Base-by-base conservation (phyloP, 345 rosid genomes). In the Excoecaria agallocha region DNA sequence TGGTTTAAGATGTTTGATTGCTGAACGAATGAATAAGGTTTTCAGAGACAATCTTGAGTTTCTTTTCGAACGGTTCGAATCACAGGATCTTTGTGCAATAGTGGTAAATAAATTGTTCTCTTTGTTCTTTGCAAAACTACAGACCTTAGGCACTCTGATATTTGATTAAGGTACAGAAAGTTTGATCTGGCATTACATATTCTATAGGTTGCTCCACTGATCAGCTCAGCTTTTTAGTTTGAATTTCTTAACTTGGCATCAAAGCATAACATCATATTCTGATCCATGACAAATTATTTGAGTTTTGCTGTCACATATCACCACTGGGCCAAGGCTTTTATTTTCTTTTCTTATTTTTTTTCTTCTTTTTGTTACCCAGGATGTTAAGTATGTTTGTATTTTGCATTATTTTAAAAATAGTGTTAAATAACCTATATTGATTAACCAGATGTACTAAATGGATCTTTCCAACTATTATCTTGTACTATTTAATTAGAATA, bases 1-100 rank as follows among this genome's bases (percentile, higher is more conserved):
- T 80, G 82, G 93, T 82, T 83, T 95, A 82, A 90, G 98, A 87
- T 91, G 97, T 72, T 82, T 95, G 83, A 88, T 95, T 49, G 79
- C 96, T 69, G 93, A 90, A 83, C 78, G 96, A 80, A 87, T 95
- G 96, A 95, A 95, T 77, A 95, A 89, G 88, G 81, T 82, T 70
- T 93, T 91, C 83, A 93, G 99, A 84, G 99, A 95, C 83, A 95
- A 95, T 80, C 87, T 95, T 2, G 99, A 95, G 85, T 95, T 95
- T 83, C 91, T 95, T 37, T 90, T 95, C 76, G 96, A 95, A 62
- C 96, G 96, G 65, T 95, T 95, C 63, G 98, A 93, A 88, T 95
- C 97, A 55, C 98, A 95, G 59, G 98, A 95, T 83, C 77, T 95
- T 73, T 93, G 97, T 84, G 97, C 99, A 51, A 80, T 91, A 62